phyloP scores from a whole-genome alignment of 257 asterid genomes.

The Fraxinus quadrangulata region DNA sequence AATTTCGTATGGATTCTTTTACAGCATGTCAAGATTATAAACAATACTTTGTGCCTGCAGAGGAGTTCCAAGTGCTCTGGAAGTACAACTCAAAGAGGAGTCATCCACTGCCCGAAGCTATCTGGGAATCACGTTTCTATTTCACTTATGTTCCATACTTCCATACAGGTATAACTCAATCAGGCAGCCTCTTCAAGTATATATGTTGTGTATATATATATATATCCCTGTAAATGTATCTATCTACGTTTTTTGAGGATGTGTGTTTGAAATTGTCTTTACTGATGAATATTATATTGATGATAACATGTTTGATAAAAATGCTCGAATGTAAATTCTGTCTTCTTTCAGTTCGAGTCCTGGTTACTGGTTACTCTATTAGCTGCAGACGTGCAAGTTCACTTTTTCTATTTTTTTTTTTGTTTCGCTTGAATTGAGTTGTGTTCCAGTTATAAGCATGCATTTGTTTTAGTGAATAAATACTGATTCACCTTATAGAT shows the following conservation, averaged over 20 bases:
- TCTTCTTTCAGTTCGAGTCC: not conserved
- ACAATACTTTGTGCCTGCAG: not conserved
- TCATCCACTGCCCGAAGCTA: not conserved
- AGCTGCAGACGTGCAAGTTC: not conserved
- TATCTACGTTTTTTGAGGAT: not conserved
- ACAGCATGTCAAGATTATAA: not conserved
- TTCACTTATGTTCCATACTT: not conserved
- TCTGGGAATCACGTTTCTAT: conserved; percentile 12
- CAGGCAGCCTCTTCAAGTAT: not conserved
- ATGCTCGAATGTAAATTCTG: conserved; percentile 18
- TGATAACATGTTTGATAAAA: conserved; percentile 33
- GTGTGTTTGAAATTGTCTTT: not conserved
- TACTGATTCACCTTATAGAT: not conserved
- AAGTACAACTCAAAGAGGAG: conserved; percentile 22
- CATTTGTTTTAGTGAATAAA: not conserved
- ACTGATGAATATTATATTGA: not conserved
- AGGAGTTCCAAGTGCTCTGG: conserved; percentile 24
- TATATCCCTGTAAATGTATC: not conserved
- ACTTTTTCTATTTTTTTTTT: not conserved
- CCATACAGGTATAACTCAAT: not conserved
- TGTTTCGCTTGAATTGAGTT: not conserved
- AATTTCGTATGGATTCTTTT: conserved; percentile 22
- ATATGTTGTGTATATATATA: not conserved
- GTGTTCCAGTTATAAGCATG: not conserved
- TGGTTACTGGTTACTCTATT: not conserved